These are phyloP conservation scores for Pseudonitzschia multiseries DNA, from an alignment of 108 stramenopile species.

Conservation along the genomic window DNA sequence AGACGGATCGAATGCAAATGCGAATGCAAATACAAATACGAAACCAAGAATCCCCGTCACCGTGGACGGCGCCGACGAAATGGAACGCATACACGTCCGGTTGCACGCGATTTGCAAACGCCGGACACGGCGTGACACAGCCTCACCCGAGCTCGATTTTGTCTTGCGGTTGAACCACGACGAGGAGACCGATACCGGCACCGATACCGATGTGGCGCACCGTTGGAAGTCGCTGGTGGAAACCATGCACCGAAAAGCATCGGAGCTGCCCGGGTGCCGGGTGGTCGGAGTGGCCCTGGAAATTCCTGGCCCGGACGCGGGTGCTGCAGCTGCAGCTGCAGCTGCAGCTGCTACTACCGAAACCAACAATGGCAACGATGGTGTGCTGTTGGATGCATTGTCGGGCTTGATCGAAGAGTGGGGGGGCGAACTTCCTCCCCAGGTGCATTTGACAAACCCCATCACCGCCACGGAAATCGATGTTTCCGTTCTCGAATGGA, in stretches of 20 bases:
- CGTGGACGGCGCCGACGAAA: neutral
- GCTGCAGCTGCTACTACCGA: neutral
- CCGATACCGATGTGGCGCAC: neutral
- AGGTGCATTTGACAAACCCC: constrained; percentile 1
- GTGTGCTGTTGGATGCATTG: neutral
- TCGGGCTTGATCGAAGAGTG: constrained; percentile 12
- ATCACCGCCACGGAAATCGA: constrained; percentile 6
- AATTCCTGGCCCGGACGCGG: neutral
- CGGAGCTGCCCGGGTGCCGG: neutral
- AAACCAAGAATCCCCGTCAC: constrained; percentile 15
- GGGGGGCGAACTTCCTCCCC: neutral
- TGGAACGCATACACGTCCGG: constrained; percentile 11
- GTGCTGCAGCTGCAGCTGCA: neutral
- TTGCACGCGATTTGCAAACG: neutral
- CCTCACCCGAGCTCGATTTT: neutral
- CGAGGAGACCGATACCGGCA: too few relatives aligned
- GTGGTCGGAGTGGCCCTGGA: constrained; percentile 12
- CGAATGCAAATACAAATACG: too few relatives aligned
- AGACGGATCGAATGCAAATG: neutral
- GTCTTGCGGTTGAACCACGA: constrained; percentile 8
- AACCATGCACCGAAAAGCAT: neutral
- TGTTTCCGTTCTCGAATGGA: constrained; percentile 9
- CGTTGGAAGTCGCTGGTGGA: neutral
- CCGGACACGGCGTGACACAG: neutral
- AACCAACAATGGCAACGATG: neutral